Base-by-base conservation (phyloP, 2,329 filamentous ascomycete species). In the Ilyonectria mors-panacis region DNA sequence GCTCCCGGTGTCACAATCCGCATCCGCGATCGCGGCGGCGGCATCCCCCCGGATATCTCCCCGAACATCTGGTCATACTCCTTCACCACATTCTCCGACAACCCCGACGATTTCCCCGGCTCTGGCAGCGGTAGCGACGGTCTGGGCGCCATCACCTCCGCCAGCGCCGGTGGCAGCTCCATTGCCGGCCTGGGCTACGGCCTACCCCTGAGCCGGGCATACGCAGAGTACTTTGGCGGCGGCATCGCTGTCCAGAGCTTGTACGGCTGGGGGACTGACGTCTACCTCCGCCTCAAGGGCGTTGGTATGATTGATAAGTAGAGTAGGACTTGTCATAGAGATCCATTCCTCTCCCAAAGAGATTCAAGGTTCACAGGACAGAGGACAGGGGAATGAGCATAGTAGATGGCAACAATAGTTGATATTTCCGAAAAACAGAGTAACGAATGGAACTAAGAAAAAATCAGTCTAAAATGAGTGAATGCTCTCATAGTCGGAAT, bases 141-240 rank as follows among this genome's bases (percentile, higher is more conserved):
- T 0, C 82, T 98, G 68, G 92, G 91, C 75, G 90, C 92, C 5
- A 92, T 98, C 55, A 92, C 93, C 1, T 88, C 88, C 2, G 89
- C 90, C 33, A 92, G 90, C 61, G 90, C 88, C 0, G 93, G 93
- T 58, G 88, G 89, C 1, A 95, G 92, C 78, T 95, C 93, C 50
- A 97, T 99, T 66, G 96, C 96, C 0, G 96, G 96, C 0, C 81
- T 99, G 55, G 96, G 96, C 1, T 99, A 99, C 78, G 96, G 96
- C 0, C 79, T 99, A 69, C 96, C 96, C 1, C 82, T 99, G 23
- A 94, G 94, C 59, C 88, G 96, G 68, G 95, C 96, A 0, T 99
- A 99, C 78, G 96, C 96, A 1, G 95, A 99, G 83, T 99, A 98
- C 76, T 99, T 99, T 84, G 96, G 96, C 2, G 96, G 96, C 1